Evolutionary conservation across 495 filamentous ascomycete genomes (phyloP).

Genomic region (Hypomontagnella monticulosa): DNA sequence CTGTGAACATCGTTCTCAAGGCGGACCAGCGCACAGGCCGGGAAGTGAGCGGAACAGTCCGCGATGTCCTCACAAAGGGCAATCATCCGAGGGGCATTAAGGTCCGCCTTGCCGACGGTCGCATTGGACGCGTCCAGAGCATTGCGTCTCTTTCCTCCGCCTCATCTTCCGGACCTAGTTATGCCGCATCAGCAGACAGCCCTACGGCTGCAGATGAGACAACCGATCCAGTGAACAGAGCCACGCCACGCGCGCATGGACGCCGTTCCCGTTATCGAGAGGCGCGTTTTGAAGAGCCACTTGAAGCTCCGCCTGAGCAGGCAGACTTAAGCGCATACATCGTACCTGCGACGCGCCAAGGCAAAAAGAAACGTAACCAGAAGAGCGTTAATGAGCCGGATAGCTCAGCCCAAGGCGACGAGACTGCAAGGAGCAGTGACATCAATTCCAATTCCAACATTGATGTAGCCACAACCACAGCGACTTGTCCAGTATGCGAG

Average conservation of each 20-base stretch:
- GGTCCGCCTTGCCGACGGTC: constrained; percentile 72
- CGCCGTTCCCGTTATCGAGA: constrained; percentile 33
- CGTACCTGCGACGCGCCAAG: constrained; percentile 52
- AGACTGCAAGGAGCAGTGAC: constrained; percentile 14
- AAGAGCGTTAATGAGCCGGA: constrained; percentile 30
- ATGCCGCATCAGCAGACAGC: not conserved
- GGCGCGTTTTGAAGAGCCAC: constrained; percentile 37
- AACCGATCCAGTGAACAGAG: not conserved
- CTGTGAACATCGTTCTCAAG: constrained; percentile 76
- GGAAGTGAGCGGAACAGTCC: constrained; percentile 68
- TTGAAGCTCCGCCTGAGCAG: constrained; percentile 33
- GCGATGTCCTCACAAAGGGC: constrained; percentile 71
- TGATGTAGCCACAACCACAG: constrained; percentile 36
- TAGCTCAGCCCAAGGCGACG: constrained; percentile 11
- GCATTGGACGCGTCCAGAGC: constrained; percentile 73
- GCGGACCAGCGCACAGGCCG: constrained; percentile 74
- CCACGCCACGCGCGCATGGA: constrained; percentile 22
- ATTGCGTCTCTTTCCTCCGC: constrained; percentile 49
- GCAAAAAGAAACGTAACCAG: constrained; percentile 33
- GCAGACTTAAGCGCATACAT: constrained; percentile 58
- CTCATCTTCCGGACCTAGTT: constrained; percentile 30
- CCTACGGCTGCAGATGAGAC: constrained; percentile 13
- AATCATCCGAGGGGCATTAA: constrained; percentile 82
- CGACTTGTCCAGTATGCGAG: constrained; percentile 67
- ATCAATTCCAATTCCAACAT: constrained; percentile 8